These are phyloP conservation scores for Aspergillus quadricinctus DNA, from an alignment of 2,329 filamentous ascomycete species.

Conservation along the genomic window DNA sequence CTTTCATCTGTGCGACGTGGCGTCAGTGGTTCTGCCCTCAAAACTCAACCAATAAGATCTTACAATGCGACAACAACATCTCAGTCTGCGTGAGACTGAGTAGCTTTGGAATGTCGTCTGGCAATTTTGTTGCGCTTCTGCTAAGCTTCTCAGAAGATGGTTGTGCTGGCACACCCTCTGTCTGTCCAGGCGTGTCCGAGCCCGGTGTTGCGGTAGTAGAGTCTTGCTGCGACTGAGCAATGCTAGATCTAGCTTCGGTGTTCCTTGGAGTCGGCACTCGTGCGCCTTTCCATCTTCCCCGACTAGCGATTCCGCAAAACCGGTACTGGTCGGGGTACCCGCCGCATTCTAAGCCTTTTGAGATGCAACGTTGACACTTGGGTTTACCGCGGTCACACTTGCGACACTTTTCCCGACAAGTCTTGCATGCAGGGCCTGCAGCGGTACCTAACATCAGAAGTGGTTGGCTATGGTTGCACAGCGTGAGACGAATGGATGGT, in stretches of 20 bases:
- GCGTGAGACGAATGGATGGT: neutral
- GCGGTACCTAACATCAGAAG: neutral
- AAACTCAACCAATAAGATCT: neutral
- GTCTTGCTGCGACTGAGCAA: neutral
- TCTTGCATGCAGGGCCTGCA: slow-evolving; percentile 29
- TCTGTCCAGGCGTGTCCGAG: neutral
- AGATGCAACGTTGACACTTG: slow-evolving; percentile 25
- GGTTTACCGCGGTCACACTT: slow-evolving; percentile 29
- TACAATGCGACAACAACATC: slow-evolving; percentile 21
- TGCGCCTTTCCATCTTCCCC: slow-evolving; percentile 28
- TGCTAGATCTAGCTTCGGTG: neutral
- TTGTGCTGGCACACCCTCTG: neutral
- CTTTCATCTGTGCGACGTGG: slow-evolving; percentile 19
- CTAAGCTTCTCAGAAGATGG: neutral
- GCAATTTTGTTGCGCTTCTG: neutral
- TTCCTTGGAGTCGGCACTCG: slow-evolving; percentile 11
- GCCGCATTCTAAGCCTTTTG: slow-evolving; percentile 27
- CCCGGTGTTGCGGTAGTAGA: neutral
- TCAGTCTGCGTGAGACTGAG: slow-evolving; percentile 13
- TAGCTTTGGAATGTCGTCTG: slow-evolving; percentile 4
- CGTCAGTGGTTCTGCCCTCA: neutral
- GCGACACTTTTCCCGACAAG: slow-evolving; percentile 31
- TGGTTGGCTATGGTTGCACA: neutral
- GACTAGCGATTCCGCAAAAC: slow-evolving; percentile 27
- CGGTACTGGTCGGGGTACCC: slow-evolving; percentile 31